Percentiles rank a stretch among this genome's conserved stretches.
Conservation (phyloP, 2,329 filamentous ascomycete genomes). For the Pseudopyricularia javanii region DNA sequence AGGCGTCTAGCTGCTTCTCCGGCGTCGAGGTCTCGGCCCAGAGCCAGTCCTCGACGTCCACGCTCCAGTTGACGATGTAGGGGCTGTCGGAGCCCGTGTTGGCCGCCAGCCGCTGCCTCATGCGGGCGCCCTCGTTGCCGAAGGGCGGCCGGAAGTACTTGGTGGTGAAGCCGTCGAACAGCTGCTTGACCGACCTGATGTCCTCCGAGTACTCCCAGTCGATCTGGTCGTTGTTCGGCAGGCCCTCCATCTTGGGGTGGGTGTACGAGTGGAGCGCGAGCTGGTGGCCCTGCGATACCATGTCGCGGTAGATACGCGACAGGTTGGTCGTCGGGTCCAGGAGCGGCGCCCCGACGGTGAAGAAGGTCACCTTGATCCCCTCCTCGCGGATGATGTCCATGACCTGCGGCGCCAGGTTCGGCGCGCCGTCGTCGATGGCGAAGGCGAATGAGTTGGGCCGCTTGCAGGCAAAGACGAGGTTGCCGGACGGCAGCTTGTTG, state of each 20-base stretch:
- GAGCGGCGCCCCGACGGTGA: constrained; percentile 54
- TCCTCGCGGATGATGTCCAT: constrained; percentile 49
- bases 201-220: constrained; percentile 51
- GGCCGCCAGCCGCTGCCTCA: constrained; percentile 47
- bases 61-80: constrained; percentile 54
- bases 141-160: constrained; percentile 59
- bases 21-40: constrained; percentile 51
- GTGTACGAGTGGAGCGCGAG: constrained; percentile 57
- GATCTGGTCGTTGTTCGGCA: constrained; percentile 37
- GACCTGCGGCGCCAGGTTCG: constrained; percentile 44
- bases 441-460: constrained; percentile 60
- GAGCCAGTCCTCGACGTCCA: constrained; percentile 61
- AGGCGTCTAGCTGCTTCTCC: constrained; percentile 54
- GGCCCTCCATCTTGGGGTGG: constrained; percentile 53
- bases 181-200: constrained; percentile 30
- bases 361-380: constrained; percentile 56
- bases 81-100: constrained; percentile 36
- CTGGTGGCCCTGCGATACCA: constrained; percentile 51
- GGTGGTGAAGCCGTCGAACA: constrained; percentile 20
- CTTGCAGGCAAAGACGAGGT: constrained; percentile 50
- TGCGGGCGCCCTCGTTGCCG: constrained; percentile 54
- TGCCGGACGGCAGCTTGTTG: constrained; percentile 47
- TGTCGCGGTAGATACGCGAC: constrained; percentile 50
- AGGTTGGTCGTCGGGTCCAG: constrained; percentile 47
- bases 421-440: constrained; percentile 58